These are phyloP conservation scores for Starmerella roubikii DNA, from an alignment of 805 yeast species.

Conservation along the genomic window DNA sequence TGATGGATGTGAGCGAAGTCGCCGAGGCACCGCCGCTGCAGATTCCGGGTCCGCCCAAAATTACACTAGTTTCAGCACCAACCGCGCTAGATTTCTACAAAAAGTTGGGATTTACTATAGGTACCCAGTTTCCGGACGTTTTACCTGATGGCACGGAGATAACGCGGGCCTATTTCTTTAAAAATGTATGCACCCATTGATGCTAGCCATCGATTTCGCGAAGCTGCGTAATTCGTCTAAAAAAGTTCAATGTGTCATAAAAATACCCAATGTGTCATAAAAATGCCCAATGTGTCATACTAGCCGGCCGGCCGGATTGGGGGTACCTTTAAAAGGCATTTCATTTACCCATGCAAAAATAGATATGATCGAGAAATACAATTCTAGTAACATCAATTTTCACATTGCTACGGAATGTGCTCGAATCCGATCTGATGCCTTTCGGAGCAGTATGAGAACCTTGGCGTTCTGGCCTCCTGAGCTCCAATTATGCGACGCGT, in stretches of 20 bases:
- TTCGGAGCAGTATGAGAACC: conserved; percentile 1
- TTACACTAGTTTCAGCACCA: conserved; percentile 9
- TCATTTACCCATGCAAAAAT: too few species aligned
- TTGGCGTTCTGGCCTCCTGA: background rate
- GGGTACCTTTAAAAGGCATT: too few species aligned
- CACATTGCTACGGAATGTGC: conserved; percentile 3
- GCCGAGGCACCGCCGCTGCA: conserved; percentile 3
- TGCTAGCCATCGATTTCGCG: too few species aligned
- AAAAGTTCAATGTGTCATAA: too few species aligned
- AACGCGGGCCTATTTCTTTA: conserved; percentile 4
- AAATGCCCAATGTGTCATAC: background rate
- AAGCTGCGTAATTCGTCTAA: too few species aligned
- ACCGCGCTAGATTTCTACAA: conserved; percentile 13
- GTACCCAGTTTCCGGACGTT: background rate
- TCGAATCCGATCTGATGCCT: conserved; percentile 7
- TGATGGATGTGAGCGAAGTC: background rate
- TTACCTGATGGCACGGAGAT: conserved; percentile 1
- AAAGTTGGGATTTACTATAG: conserved; percentile 1
- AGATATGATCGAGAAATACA: conserved; percentile 1
- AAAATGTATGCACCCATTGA: too few species aligned
- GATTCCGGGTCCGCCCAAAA: conserved; percentile 10
- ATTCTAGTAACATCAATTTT: background rate
- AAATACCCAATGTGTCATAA: too few species aligned
- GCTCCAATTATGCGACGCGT: background rate
- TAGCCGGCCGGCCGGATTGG: too few species aligned